A percentile compares a stretch with the other conserved stretches of the same genome.
These are phyloP conservation scores for Hypsizygus marmoreus DNA, from an alignment of 768 basidiomycete species.

Conservation along the genomic window DNA sequence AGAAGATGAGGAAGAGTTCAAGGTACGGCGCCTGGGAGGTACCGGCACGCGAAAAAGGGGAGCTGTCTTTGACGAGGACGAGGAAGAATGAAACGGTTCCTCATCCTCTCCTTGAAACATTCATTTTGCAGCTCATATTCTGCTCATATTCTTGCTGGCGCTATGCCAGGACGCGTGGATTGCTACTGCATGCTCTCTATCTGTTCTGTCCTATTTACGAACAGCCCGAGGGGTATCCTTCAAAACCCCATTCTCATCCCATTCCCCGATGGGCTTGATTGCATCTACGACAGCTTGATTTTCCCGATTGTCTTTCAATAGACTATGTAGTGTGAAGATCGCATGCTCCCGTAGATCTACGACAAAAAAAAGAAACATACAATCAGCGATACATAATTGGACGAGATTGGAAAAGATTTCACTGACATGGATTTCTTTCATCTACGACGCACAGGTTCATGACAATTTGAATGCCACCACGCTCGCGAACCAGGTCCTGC, in stretches of 20 bases:
- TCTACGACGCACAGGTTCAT: slow-evolving; percentile 91
- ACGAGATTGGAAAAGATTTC: slow-evolving; percentile 9
- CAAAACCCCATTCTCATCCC: slow-evolving; percentile 59
- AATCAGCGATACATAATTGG: slow-evolving; percentile 12
- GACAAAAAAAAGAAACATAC: slow-evolving; percentile 5
- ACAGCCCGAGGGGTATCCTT: slow-evolving; percentile 36
- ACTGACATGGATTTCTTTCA: slow-evolving; percentile 91
- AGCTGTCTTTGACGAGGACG: slow-evolving; percentile 64
- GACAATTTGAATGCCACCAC: slow-evolving; percentile 77
- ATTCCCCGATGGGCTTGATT: slow-evolving; percentile 62
- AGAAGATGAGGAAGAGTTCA: slow-evolving; percentile 68
- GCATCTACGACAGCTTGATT: slow-evolving; percentile 81
- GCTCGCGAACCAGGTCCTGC: slow-evolving; percentile 73
- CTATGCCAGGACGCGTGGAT: too few species aligned
- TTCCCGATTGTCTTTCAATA: slow-evolving; percentile 73
- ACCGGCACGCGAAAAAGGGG: slow-evolving; percentile 55
- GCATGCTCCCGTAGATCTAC: slow-evolving; percentile 92
- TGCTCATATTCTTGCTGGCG: background rate
- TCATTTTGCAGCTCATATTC: background rate
- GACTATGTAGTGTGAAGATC: slow-evolving; percentile 77
- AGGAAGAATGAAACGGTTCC: slow-evolving; percentile 46
- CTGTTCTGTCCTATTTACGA: slow-evolving; percentile 23
- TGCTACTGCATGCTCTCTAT: background rate
- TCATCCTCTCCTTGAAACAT: slow-evolving; percentile 4
- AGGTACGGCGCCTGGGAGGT: slow-evolving; percentile 58